These are phyloP conservation scores for Colletotrichum orchidophilum DNA, from an alignment of 2,329 filamentous ascomycete species.

Conservation along the genomic window DNA sequence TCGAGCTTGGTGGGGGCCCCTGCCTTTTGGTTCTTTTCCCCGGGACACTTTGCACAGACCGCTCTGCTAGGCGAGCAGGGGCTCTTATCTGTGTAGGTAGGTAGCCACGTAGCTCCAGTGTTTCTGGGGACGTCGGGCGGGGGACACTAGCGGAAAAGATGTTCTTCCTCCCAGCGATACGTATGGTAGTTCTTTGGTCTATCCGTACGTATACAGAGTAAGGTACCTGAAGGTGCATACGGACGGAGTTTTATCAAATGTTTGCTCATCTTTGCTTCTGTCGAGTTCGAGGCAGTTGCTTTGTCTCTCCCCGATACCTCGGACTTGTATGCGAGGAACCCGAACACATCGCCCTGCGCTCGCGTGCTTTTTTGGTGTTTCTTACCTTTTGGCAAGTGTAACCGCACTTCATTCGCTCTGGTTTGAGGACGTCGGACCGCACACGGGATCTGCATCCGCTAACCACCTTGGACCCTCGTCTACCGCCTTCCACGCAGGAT, in stretches of 20 bases:
- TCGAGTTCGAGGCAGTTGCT: neutral
- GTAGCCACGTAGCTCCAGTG: neutral
- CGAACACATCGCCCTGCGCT: neutral
- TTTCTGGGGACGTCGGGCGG: neutral
- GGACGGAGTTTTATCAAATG: neutral
- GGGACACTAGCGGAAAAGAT: neutral
- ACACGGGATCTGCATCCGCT: neutral
- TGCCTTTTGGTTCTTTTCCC: neutral
- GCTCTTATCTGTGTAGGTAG: neutral
- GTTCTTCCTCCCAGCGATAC: neutral
- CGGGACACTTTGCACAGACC: neutral
- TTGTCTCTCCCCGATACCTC: neutral
- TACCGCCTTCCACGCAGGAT: neutral
- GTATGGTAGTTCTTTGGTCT: neutral
- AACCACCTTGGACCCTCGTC: neutral
- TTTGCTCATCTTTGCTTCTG: neutral
- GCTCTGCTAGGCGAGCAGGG: neutral
- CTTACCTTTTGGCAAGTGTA: neutral
- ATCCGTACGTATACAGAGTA: neutral
- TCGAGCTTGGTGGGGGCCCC: neutral
- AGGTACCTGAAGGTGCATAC: neutral
- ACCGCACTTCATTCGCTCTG: neutral
- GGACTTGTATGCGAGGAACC: too few relatives aligned
- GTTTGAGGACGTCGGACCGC: slow-evolving; percentile 3
- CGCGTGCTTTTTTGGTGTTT: neutral